Evolutionary conservation across 1,139 yeast species (phyloP).

Genomic region (Scheffersomyces parashehatae): DNA sequence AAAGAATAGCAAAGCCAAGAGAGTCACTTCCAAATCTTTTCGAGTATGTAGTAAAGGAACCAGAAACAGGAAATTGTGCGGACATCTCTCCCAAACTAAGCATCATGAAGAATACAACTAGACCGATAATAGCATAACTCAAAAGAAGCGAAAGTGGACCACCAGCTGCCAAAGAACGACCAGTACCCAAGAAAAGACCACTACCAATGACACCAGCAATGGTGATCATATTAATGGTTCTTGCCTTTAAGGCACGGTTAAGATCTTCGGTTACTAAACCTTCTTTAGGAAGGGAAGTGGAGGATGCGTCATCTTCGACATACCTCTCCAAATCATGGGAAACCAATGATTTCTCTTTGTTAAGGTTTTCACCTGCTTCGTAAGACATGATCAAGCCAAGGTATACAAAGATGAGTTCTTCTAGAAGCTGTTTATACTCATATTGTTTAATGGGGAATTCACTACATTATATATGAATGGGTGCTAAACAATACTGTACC

Average conservation of each 20-base stretch:
- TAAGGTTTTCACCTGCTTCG: not conserved
- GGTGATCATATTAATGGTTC: slow-evolving; percentile 64
- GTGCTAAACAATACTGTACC: too few relatives aligned
- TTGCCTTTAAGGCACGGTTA: slow-evolving; percentile 46
- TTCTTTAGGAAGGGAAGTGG: slow-evolving; percentile 4
- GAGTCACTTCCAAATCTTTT: slow-evolving; percentile 62
- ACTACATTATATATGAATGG: too few relatives aligned
- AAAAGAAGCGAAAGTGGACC: slow-evolving; percentile 66
- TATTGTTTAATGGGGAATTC: too few relatives aligned
- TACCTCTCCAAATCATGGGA: slow-evolving; percentile 11
- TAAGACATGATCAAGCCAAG: not conserved
- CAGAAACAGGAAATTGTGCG: slow-evolving; percentile 60
- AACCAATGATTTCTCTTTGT: not conserved
- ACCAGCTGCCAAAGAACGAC: slow-evolving; percentile 57
- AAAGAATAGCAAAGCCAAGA: slow-evolving; percentile 61
- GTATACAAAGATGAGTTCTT: too few relatives aligned
- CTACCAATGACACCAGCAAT: slow-evolving; percentile 71
- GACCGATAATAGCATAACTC: slow-evolving; percentile 59
- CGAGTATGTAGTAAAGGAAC: slow-evolving; percentile 63
- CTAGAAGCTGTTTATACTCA: too few relatives aligned
- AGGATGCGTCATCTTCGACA: slow-evolving; percentile 4
- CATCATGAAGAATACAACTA: slow-evolving; percentile 60
- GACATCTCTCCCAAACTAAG: slow-evolving; percentile 67
- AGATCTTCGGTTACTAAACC: slow-evolving; percentile 26
- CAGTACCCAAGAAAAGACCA: slow-evolving; percentile 66